These are phyloP conservation scores for Pseudopediastrum boryanum DNA, from an alignment of 139 green algal species.

Conservation along the genomic window DNA sequence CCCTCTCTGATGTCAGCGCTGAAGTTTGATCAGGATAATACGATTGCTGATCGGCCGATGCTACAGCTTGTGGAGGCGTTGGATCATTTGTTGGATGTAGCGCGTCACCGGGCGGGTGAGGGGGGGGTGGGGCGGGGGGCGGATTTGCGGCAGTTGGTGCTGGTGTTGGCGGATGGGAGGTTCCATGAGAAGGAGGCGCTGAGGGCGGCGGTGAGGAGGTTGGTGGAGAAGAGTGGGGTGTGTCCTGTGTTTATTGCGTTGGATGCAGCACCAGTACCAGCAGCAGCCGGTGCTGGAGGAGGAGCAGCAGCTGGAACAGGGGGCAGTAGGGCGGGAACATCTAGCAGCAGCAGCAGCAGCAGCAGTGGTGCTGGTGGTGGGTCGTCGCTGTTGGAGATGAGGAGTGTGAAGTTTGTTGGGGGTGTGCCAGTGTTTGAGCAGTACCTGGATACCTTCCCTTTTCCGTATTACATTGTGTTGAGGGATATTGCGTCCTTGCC, in stretches of 20 bases:
- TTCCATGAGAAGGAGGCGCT: conserved; percentile 97
- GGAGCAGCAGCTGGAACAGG: neutral
- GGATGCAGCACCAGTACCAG: conserved; percentile 49
- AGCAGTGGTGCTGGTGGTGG: conserved; percentile 10
- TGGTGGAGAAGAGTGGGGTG: conserved; percentile 69
- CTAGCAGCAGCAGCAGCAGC: neutral
- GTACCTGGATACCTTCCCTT: conserved; percentile 98
- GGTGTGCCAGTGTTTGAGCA: conserved; percentile 90
- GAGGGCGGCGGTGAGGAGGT: conserved; percentile 62
- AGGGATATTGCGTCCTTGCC: conserved; percentile 88
- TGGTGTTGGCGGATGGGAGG: conserved; percentile 95
- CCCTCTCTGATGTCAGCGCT: conserved; percentile 71
- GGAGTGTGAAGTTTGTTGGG: conserved; percentile 87
- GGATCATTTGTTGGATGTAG: conserved; percentile 73
- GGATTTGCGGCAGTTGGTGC: conserved; percentile 91
- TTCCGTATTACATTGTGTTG: conserved; percentile 97
- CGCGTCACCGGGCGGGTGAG: conserved; percentile 51
- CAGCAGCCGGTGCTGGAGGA: conserved; percentile 20
- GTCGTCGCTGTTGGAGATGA: conserved; percentile 88
- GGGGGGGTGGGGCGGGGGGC: conserved; percentile 24
- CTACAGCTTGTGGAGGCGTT: conserved; percentile 83
- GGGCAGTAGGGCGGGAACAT: neutral
- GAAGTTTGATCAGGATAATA: conserved; percentile 93
- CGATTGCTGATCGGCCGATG: conserved; percentile 91
- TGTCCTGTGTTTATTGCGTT: conserved; percentile 93